phyloP scores from a whole-genome alignment of 495 filamentous ascomycete species.

The Hypoxylon subgilvum region DNA sequence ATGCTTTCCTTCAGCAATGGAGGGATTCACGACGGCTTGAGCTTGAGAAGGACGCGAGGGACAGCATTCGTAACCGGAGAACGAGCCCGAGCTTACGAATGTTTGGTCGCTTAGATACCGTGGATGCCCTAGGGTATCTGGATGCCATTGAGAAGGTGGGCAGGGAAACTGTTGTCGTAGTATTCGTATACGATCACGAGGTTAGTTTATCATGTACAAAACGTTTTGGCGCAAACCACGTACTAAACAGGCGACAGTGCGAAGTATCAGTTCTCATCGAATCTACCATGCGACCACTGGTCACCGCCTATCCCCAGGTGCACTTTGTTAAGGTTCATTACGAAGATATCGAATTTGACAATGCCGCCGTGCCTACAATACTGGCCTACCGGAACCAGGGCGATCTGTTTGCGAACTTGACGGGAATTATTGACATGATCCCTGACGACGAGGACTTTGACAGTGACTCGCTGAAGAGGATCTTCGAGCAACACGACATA shows the following conservation, averaged over 20 bases:
- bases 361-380: constrained; percentile 84
- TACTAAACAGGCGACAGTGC: constrained; percentile 61
- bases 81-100: constrained; percentile 73
- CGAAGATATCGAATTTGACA: constrained; percentile 93
- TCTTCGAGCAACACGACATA: constrained; percentile 55
- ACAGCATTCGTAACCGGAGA: constrained; percentile 58
- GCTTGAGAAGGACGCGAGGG: constrained; percentile 62
- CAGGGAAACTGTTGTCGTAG: constrained; percentile 84
- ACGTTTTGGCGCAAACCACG: background rate
- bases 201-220: constrained; percentile 61
- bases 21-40: constrained; percentile 77
- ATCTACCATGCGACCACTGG: constrained; percentile 73
- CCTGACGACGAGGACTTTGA: constrained; percentile 67
- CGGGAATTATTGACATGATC: constrained; percentile 84
- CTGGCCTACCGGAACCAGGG: constrained; percentile 84
- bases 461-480: constrained; percentile 53
- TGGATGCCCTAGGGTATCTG: constrained; percentile 89
- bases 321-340: constrained; percentile 92
- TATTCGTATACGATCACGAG: constrained; percentile 89
- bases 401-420: constrained; percentile 88
- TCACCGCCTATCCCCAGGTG: constrained; percentile 68
- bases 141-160: constrained; percentile 92
- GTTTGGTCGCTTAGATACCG: constrained; percentile 78
- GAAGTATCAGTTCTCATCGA: constrained; percentile 77
- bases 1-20: constrained; percentile 84